phyloP scores from a whole-genome alignment of 495 filamentous ascomycete species.

The Aspergillus egyptiacus region DNA sequence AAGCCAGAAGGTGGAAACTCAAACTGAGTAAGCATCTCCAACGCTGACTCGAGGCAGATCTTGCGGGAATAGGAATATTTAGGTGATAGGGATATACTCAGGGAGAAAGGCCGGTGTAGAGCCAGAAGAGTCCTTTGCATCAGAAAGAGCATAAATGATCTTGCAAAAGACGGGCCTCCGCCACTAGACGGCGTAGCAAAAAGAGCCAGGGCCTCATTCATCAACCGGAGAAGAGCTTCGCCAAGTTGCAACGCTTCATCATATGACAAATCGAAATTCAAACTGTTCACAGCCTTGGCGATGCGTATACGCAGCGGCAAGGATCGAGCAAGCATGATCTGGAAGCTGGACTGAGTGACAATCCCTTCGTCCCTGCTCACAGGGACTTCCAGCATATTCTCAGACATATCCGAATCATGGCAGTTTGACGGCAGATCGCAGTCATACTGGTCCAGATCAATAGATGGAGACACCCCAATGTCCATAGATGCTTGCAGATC shows the following conservation, averaged over 20 bases:
- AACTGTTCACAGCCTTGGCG: slow-evolving; percentile 42
- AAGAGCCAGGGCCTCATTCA: slow-evolving; percentile 26
- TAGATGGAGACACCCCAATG: slow-evolving; percentile 46
- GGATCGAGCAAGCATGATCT: slow-evolving; percentile 43
- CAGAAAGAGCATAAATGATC: slow-evolving; percentile 35
- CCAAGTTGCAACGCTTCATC: slow-evolving; percentile 44
- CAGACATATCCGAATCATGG: slow-evolving; percentile 51
- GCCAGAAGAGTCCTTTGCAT: slow-evolving; percentile 48
- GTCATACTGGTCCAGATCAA: slow-evolving; percentile 41
- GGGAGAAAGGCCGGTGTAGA: slow-evolving; percentile 49
- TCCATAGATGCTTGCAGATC: slow-evolving; percentile 52
- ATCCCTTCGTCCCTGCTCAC: slow-evolving; percentile 24
- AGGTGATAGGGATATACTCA: slow-evolving; percentile 41
- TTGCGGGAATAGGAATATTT: slow-evolving; percentile 54
- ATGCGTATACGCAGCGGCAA: slow-evolving; percentile 46
- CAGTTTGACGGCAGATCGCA: slow-evolving; percentile 51
- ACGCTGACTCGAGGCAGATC: slow-evolving; percentile 44
- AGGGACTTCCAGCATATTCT: slow-evolving; percentile 32
- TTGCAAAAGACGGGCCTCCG: slow-evolving; percentile 30
- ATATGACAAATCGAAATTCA: slow-evolving; percentile 45
- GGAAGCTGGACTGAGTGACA: slow-evolving; percentile 49
- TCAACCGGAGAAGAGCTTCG: slow-evolving; percentile 31
- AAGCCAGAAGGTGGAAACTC: slow-evolving; percentile 18
- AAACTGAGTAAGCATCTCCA: slow-evolving; percentile 45
- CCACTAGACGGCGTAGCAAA: slow-evolving; percentile 21